Base-by-base conservation (phyloP, 345 rosid genomes). In the Alliaria petiolata region DNA sequence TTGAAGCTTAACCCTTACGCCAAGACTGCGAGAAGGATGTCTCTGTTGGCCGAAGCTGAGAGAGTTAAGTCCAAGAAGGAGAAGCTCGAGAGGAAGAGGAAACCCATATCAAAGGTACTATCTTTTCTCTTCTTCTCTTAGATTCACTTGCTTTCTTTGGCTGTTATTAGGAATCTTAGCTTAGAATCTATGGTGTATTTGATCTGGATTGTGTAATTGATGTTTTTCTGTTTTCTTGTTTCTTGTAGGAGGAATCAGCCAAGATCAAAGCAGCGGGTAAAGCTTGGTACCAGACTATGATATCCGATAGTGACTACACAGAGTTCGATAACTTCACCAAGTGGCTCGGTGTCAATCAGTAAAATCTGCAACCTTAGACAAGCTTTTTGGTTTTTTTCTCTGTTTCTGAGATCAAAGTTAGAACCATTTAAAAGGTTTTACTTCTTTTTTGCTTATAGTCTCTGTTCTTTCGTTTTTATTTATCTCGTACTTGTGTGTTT, bases 61-160 rank as follows among this genome's bases (percentile, higher is more conserved):
- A 86, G 95, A 0, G 83, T 91, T 5, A 89, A 85, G 83, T 60
- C 91, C 4, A 91, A 91, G 86, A 85, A 85, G 83, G 97, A 91
- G 86, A 91, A 91, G 81, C 86, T 91, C 3, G 88, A 89, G 38
- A 84, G 73, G 81, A 89, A 87, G 83, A 83, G 95, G 67, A 84
- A 77, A 74, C 69, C 84, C 10, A 9, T 85, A 25, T 30, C 87
- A 3, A 91, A 91, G 97, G 95, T 91, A 51, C 0, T 6, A 26
- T 0, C 10, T 28, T 52, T 6, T 26, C 35, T 49, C 26, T 13
- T 47, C 28, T 9, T 47, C 26, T 19, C 26, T 46, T 19, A 46
- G 26, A 22, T 22, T 22, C 25, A 22, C 25, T 40, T 7, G 14
- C 7, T 40, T n/a, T 42, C 56, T 3, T 13, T 26, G 1, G 26